Evolutionary conservation across 208 protist species (phyloP).

Genomic region (Trypanosoma boissoni): DNA sequence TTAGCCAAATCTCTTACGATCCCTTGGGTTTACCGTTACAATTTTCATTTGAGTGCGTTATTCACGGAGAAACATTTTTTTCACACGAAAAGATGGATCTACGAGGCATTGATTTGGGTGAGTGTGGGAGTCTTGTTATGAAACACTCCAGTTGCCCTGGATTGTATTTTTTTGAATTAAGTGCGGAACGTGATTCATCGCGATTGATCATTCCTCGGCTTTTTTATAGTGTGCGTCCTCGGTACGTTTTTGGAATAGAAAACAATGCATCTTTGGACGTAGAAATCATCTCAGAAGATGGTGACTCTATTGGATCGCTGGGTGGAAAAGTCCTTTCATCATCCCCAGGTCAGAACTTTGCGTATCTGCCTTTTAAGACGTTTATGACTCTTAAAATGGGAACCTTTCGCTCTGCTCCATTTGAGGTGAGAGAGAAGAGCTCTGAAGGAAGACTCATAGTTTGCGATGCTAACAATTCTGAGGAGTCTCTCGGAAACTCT

Average conservation of each 20-base stretch:
- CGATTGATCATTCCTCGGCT: background rate
- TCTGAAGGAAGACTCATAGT: slow-evolving; percentile 10
- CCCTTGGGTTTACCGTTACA: slow-evolving; percentile 14
- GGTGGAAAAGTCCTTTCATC: slow-evolving; percentile 7
- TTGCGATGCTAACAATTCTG: background rate
- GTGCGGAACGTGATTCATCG: background rate
- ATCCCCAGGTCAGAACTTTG: slow-evolving; percentile 17
- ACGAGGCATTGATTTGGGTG: slow-evolving; percentile 1
- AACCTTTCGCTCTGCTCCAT: background rate
- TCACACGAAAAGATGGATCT: slow-evolving; percentile 15
- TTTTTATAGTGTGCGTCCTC: slow-evolving; percentile 16
- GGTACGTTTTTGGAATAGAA: slow-evolving; percentile 20
- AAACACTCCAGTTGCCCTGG: slow-evolving; percentile 18
- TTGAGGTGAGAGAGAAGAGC: slow-evolving; percentile 17
- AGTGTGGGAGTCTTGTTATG: slow-evolving; percentile 24
- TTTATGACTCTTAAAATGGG: slow-evolving; percentile 7
- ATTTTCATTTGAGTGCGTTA: slow-evolving; percentile 20
- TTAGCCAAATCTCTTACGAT: slow-evolving; percentile 19
- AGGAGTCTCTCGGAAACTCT: background rate
- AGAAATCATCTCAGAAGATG: slow-evolving; percentile 20
- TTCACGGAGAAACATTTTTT: slow-evolving; percentile 9
- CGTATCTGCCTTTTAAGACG: slow-evolving; percentile 27
- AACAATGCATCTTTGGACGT: slow-evolving; percentile 23
- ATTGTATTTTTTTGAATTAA: slow-evolving; percentile 30
- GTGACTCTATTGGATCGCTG: slow-evolving; percentile 26